Conservation (phyloP, 352 stramenopile species). For the Phytophthora melonis region DNA sequence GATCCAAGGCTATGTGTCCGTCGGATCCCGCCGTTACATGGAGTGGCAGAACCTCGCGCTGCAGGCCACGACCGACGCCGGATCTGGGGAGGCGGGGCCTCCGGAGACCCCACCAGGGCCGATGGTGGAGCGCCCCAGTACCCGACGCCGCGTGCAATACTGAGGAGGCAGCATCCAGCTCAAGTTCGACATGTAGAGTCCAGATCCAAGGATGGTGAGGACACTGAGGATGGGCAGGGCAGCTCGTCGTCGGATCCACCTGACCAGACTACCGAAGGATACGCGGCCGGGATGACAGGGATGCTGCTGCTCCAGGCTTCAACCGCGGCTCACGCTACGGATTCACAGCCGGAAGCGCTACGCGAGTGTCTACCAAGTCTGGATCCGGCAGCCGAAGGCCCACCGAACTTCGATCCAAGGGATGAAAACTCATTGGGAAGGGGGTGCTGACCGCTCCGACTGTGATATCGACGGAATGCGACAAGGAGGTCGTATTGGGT, state of each 20-base stretch:
- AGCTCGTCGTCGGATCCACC: neutral
- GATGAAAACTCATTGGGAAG: no score
- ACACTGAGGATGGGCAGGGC: neutral
- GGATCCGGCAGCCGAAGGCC: no score
- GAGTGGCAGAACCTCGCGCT: constrained; percentile 27
- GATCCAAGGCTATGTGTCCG: constrained; percentile 18
- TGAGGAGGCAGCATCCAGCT: neutral
- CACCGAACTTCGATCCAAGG: no score
- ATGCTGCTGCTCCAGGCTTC: no score
- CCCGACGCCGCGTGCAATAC: neutral
- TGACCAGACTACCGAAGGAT: neutral
- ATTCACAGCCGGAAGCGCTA: no score
- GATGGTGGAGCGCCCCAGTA: neutral
- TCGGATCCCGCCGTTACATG: no score
- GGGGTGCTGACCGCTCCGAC: no score
- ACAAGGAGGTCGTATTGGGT: no score
- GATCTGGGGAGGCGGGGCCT: neutral
- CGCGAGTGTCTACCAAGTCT: no score
- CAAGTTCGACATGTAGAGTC: neutral
- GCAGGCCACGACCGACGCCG: neutral
- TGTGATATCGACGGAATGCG: no score
- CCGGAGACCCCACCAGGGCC: neutral
- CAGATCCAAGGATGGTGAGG: neutral
- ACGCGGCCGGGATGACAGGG: neutral
- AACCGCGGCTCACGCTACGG: no score